Percentiles rank a stretch among this genome's conserved stretches.
phyloP scores from a whole-genome alignment of 345 rosid genomes.

The Eutrema yunnanense region DNA sequence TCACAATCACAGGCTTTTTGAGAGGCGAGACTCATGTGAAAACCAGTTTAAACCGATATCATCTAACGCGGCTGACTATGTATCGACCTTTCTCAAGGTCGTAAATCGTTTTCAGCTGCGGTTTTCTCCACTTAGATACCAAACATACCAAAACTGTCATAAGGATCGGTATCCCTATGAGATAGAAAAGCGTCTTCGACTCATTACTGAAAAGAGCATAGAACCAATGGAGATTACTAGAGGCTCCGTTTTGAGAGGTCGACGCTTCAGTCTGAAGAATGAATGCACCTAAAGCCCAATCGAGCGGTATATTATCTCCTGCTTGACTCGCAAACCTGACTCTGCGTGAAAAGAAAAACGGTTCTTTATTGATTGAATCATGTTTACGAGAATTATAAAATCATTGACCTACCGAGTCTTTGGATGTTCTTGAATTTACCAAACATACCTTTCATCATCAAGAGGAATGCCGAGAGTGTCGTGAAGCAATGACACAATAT shows the following conservation, averaged over 20 bases:
- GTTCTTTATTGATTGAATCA: background rate
- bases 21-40: background rate
- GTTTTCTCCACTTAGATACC: slow-evolving; percentile 71
- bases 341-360: slow-evolving; percentile 28
- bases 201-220: slow-evolving; percentile 36
- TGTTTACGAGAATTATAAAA: background rate
- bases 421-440: background rate
- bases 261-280: slow-evolving; percentile 50
- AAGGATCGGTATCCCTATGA: slow-evolving; percentile 42
- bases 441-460: slow-evolving; percentile 40
- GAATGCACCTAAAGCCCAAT: slow-evolving; percentile 95
- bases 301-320: slow-evolving; percentile 61
- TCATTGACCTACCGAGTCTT: background rate
- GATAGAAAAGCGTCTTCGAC: slow-evolving; percentile 39
- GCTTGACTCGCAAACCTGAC: slow-evolving; percentile 58
- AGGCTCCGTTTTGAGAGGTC: slow-evolving; percentile 15
- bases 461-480: slow-evolving; percentile 69
- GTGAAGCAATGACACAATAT: slow-evolving; percentile 82
- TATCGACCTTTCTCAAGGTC: slow-evolving; percentile 94
- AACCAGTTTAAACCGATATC: slow-evolving; percentile 14
- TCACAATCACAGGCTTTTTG: background rate
- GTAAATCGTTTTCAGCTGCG: slow-evolving; percentile 69
- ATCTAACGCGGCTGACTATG: slow-evolving; percentile 59
- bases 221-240: slow-evolving; percentile 41
- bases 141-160: slow-evolving; percentile 48